Percentiles rank a stretch among this genome's conserved stretches.
Conservation (phyloP, 1,284 basidiomycete species). For the Marasmius sp. region DNA sequence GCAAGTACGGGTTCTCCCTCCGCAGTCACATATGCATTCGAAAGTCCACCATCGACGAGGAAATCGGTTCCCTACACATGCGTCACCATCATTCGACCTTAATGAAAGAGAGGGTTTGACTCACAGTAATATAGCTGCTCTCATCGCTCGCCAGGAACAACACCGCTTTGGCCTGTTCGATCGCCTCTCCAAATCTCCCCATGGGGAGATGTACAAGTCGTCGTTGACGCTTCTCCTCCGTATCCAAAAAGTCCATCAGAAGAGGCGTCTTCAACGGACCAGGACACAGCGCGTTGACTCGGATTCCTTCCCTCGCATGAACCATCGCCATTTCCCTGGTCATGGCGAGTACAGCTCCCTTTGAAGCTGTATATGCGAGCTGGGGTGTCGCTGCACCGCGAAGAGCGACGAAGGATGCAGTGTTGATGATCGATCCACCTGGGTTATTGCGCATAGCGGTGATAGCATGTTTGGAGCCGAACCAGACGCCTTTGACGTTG, state of each 20-base stretch:
- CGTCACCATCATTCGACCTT: constrained; percentile 1
- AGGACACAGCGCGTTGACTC: constrained; percentile 93
- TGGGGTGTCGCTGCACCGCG: constrained; percentile 96
- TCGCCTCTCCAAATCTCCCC: constrained; percentile 95
- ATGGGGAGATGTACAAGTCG: constrained; percentile 91
- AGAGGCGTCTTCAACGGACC: constrained; percentile 41
- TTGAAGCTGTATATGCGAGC: constrained; percentile 75
- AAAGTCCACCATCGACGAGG: constrained; percentile 89
- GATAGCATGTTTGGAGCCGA: constrained; percentile 96
- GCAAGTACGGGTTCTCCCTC: constrained; percentile 66
- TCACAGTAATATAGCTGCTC: constrained; percentile 81
- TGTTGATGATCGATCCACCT: constrained; percentile 97
- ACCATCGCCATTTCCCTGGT: constrained; percentile 96
- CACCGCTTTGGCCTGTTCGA: constrained; percentile 90
- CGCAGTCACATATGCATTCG: constrained; percentile 86
- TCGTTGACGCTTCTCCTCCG: constrained; percentile 92
- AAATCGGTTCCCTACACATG: constrained; percentile 81
- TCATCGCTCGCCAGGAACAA: constrained; percentile 87
- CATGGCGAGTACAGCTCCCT: constrained; percentile 98
- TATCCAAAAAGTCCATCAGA: constrained; percentile 97
- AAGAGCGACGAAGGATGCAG: constrained; percentile 91
- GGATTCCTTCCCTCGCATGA: constrained; percentile 94
- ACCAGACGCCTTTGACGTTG: constrained; percentile 99
- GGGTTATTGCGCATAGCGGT: constrained; percentile 93
- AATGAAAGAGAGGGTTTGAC: constrained; percentile 22